A percentile compares a stretch with the other conserved stretches of the same genome.
phyloP scores from a whole-genome alignment of 2,329 filamentous ascomycete genomes.

The Aspergillus melleus region DNA sequence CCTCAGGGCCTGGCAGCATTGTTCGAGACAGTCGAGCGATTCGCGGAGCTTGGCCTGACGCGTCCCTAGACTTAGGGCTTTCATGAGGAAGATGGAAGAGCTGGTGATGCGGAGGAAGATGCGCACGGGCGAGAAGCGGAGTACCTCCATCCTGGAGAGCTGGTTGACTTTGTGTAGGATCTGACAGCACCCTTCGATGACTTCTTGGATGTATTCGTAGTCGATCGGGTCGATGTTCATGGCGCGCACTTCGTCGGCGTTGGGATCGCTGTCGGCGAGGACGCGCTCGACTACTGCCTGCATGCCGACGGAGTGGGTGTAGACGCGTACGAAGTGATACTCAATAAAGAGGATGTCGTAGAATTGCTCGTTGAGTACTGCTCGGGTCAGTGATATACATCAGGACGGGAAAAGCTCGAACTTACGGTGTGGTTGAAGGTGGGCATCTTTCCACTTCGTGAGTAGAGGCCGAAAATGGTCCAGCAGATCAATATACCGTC shows the following conservation, averaged over 20 bases:
- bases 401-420: neutral
- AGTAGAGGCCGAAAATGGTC: constrained; percentile 41
- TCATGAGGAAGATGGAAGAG: constrained; percentile 56
- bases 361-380: constrained; percentile 35
- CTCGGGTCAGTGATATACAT: neutral
- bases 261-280: constrained; percentile 37
- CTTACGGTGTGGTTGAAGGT: constrained; percentile 33
- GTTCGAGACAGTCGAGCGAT: constrained; percentile 50
- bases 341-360: constrained; percentile 56
- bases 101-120: constrained; percentile 57
- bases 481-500: constrained; percentile 52
- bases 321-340: constrained; percentile 49
- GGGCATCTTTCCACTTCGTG: constrained; percentile 39
- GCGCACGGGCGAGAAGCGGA: constrained; percentile 56
- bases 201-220: constrained; percentile 57
- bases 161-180: constrained; percentile 53
- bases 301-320: constrained; percentile 51
- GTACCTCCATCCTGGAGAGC: constrained; percentile 46
- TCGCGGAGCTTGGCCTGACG: constrained; percentile 51
- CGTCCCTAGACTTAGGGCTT: constrained; percentile 51
- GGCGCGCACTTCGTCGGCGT: constrained; percentile 38
- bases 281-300: constrained; percentile 59
- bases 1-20: constrained; percentile 49
- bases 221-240: constrained; percentile 51
- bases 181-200: constrained; percentile 55